A percentile compares a stretch with the other conserved stretches of the same genome.
These are phyloP conservation scores for Leccinum longicurvipes DNA, from an alignment of 768 basidiomycete species.

Conservation along the genomic window DNA sequence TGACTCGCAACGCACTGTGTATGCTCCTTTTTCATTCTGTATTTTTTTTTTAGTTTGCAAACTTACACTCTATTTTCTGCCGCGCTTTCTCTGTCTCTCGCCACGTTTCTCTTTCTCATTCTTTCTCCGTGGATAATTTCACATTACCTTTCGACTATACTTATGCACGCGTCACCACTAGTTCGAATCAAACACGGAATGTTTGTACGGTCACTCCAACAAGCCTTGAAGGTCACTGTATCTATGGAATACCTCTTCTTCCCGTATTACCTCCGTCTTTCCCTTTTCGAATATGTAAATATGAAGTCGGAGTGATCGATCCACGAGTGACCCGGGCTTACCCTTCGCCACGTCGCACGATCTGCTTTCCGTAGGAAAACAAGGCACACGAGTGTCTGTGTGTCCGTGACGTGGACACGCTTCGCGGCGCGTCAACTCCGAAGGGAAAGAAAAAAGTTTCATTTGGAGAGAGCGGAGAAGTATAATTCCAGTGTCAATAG, in stretches of 20 bases:
- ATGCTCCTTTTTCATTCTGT: background rate
- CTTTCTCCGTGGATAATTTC: background rate
- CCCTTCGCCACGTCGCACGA: background rate
- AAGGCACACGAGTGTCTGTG: background rate
- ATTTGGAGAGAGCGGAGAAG: background rate
- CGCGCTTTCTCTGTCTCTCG: background rate
- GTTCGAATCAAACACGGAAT: background rate
- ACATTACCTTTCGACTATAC: background rate
- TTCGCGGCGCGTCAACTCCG: background rate
- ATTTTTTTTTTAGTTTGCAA: background rate
- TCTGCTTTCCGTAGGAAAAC: background rate
- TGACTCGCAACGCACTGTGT: constrained; percentile 2
- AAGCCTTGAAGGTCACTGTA: background rate
- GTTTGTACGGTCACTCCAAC: background rate
- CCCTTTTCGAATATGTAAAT: too few species aligned
- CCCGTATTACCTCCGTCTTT: too few species aligned
- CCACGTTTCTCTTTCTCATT: background rate
- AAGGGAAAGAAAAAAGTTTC: background rate
- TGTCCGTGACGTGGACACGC: background rate
- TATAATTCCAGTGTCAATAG: background rate
- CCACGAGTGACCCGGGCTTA: background rate
- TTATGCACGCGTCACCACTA: background rate
- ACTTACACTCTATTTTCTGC: background rate
- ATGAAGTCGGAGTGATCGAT: background rate
- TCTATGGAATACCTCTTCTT: background rate